Evolutionary conservation across 2,329 filamentous ascomycete species (phyloP).

Genomic region (Trichophyton simii): DNA sequence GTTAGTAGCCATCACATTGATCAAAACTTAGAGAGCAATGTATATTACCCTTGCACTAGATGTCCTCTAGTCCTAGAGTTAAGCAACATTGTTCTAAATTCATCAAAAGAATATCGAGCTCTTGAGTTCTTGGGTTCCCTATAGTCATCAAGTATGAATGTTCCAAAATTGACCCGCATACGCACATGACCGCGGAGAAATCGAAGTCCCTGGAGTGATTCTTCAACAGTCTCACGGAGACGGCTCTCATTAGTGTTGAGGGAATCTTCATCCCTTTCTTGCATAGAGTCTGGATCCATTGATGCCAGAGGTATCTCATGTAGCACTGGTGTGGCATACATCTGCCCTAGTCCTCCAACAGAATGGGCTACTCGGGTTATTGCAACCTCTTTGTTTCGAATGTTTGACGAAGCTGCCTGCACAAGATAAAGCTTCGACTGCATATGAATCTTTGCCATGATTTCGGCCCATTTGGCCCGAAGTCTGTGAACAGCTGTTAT

Average conservation of each 20-base stretch:
- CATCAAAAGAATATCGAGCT: constrained; percentile 23
- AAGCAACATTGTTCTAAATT: constrained; percentile 31
- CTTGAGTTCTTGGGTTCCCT: constrained; percentile 18
- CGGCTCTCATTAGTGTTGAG: constrained; percentile 22
- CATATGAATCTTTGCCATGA: constrained; percentile 19
- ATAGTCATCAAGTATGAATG: constrained; percentile 29
- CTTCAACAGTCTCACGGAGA: constrained; percentile 21
- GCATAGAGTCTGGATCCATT: constrained; percentile 16
- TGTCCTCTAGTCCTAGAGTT: constrained; percentile 26
- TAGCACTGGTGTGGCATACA: constrained; percentile 16
- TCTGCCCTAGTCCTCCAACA: neutral
- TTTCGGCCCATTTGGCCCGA: constrained; percentile 20
- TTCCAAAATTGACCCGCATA: constrained; percentile 33
- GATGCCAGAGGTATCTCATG: constrained; percentile 13
- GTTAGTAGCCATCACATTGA: neutral
- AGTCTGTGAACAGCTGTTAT: constrained; percentile 25
- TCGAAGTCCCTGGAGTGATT: constrained; percentile 22
- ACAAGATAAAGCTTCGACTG: constrained; percentile 25
- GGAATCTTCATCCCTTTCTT: constrained; percentile 14
- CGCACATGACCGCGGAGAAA: constrained; percentile 26
- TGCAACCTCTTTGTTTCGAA: constrained; percentile 17
- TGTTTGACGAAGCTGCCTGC: constrained; percentile 17
- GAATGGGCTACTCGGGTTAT: constrained; percentile 15
- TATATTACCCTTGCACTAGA: constrained; percentile 26
- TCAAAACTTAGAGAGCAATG: neutral